Base-by-base conservation (phyloP, 495 filamentous ascomycete species). In the Tuber indicum region DNA sequence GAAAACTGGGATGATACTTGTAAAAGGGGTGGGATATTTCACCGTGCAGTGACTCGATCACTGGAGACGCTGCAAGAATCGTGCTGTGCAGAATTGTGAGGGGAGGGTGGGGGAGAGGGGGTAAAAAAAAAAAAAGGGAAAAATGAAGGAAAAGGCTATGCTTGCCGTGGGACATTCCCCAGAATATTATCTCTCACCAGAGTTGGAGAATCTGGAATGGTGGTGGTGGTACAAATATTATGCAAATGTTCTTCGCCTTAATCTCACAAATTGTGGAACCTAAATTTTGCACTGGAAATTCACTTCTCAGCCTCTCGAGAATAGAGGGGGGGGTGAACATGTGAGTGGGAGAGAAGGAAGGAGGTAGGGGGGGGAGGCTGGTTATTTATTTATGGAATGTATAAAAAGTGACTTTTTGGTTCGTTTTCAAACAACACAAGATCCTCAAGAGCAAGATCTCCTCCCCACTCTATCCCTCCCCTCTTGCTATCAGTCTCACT, bases 151-250 rank as follows among this genome's bases (percentile, higher is more conserved):
- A 66, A 66, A 66, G 58, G 26, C 58, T 66, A 32, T 66, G 58
- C 58, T 32, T 66, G 58, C n/a, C 9, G 58, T n/a, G 58, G 58
- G 32, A 66, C 14, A 32, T 32, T 32, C n/a, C 9, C n/a, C 58
- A n/a, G 58, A 66, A 66, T 26, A 32, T 17, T 17, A 32, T 66
- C 10, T 62, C 52, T 32, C 58, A 16, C 58, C 16, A 21, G n/a
- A 16, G 52, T 32, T 12, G n/a, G 3, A 16, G 52, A 62, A 62
- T 62, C n/a, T 66, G 58, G 58, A 32, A 8, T 9, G 23, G 49
- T 58, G 58, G 58, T 58, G 49, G 49, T 66, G 58, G 58, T 66
- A 66, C 58, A 66, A 66, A 66, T 3, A 32, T 66, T 66, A 32
- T 66, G 58, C 58, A 16, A 32, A 62, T 16, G 58, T n/a, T n/a